A percentile compares a stretch with the other conserved stretches of the same genome.
Evolutionary conservation across 2,329 filamentous ascomycete genomes (phyloP).

Genomic region (Trichoderma guizhouense): DNA sequence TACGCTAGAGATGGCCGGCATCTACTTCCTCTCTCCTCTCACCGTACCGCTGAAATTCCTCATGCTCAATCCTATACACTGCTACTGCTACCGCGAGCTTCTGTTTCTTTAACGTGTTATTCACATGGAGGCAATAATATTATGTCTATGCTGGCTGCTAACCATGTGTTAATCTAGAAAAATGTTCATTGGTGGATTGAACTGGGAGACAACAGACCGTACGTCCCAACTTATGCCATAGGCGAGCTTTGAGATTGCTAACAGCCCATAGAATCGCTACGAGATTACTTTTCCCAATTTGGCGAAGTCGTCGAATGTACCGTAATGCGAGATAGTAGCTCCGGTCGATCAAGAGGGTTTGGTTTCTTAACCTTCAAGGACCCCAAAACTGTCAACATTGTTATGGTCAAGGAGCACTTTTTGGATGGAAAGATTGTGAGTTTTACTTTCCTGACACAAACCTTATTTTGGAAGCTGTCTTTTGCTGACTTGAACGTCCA

Average conservation of each 20-base stretch:
- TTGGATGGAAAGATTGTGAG: conserved; percentile 97
- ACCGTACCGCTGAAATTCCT: neutral
- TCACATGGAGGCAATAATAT: neutral
- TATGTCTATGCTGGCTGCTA: neutral
- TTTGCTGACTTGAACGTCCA: conserved; percentile 38
- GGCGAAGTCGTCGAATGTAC: conserved; percentile 97
- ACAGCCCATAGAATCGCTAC: conserved; percentile 72
- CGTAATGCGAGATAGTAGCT: conserved; percentile 96
- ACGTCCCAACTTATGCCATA: conserved; percentile 41
- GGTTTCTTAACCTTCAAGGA: conserved; percentile 98
- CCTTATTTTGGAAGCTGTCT: neutral
- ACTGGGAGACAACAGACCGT: conserved; percentile 99
- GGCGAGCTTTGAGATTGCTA: conserved; percentile 17
- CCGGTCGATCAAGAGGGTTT: conserved; percentile 90
- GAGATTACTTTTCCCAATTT: conserved; percentile 96
- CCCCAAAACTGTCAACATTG: conserved; percentile 94
- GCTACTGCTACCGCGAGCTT: neutral
- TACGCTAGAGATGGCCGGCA: neutral
- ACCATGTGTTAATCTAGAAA: conserved; percentile 59
- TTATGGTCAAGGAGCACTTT: conserved; percentile 99
- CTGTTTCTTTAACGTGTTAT: neutral
- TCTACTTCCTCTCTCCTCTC: neutral
- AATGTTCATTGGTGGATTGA: conserved; percentile 98
- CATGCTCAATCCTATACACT: neutral
- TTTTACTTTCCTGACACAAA: conserved; percentile 17